Percentiles rank a stretch among this genome's conserved stretches.
Conservation (phyloP, 2,329 filamentous ascomycete species). For the Ilyonectria destructans region DNA sequence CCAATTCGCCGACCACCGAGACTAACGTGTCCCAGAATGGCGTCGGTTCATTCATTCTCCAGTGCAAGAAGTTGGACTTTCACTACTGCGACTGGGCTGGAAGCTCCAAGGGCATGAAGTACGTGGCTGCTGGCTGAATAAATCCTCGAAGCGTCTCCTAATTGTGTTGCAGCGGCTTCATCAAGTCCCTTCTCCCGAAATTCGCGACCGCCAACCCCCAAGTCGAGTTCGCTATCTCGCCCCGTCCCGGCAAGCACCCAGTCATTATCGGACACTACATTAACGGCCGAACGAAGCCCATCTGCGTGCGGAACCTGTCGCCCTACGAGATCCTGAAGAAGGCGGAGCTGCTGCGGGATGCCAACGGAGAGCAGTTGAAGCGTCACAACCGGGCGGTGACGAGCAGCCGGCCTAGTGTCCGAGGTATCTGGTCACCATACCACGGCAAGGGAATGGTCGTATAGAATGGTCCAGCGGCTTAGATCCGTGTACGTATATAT, state of each 20-base stretch:
- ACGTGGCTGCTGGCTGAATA: slow-evolving; percentile 49
- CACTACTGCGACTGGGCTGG: slow-evolving; percentile 98
- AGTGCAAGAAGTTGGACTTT: slow-evolving; percentile 96
- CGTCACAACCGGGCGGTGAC: slow-evolving; percentile 75
- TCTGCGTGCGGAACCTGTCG: slow-evolving; percentile 91
- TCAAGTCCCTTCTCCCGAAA: slow-evolving; percentile 80
- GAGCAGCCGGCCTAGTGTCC: slow-evolving; percentile 77
- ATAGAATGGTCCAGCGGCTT: slow-evolving; percentile 51
- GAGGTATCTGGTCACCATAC: slow-evolving; percentile 81
- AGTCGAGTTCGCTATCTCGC: slow-evolving; percentile 93
- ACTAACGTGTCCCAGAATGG: slow-evolving; percentile 79
- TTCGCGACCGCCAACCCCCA: slow-evolving; percentile 89
- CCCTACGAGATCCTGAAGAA: slow-evolving; percentile 87
- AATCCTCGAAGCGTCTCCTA: slow-evolving; percentile 40
- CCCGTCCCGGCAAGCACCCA: slow-evolving; percentile 90
- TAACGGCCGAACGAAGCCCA: slow-evolving; percentile 87
- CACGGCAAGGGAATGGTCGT: slow-evolving; percentile 73
- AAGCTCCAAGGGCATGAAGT: slow-evolving; percentile 97
- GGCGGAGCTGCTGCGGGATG: slow-evolving; percentile 80
- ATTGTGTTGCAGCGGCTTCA: slow-evolving; percentile 76
- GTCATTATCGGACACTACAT: slow-evolving; percentile 93
- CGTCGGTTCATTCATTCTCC: slow-evolving; percentile 95
- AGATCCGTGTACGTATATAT: slow-evolving; percentile 49
- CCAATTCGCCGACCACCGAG: background rate
- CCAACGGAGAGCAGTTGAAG: slow-evolving; percentile 82